phyloP scores from a whole-genome alignment of 108 stramenopile genomes.

The Pseudonitzschia multistriata region DNA sequence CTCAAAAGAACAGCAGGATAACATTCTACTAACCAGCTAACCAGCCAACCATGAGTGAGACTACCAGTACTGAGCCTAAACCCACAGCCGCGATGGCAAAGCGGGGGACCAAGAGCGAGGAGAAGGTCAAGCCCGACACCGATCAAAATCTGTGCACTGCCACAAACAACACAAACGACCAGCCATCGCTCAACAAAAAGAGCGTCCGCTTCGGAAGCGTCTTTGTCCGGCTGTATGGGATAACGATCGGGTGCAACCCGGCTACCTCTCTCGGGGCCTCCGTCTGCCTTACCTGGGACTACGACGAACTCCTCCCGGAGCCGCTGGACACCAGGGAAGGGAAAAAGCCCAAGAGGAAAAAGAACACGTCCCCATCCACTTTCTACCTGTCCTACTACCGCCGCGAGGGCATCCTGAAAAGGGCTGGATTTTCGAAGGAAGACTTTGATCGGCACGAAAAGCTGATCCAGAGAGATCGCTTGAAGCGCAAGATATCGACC shows the following conservation, averaged over 20 bases:
- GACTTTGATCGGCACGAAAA: neutral
- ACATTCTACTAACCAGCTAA: too few relatives aligned
- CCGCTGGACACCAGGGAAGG: neutral
- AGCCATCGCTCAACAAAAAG: neutral
- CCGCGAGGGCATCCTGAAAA: neutral
- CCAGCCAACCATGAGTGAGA: too few relatives aligned
- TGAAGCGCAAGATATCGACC: neutral
- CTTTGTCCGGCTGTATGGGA: conserved; percentile 38
- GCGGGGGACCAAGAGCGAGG: too few relatives aligned
- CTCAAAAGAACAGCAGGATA: too few relatives aligned
- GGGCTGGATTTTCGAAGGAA: neutral
- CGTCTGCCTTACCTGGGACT: conserved; percentile 25
- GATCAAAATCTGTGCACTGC: too few relatives aligned
- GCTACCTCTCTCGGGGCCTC: conserved; percentile 22
- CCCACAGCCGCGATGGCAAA: too few relatives aligned
- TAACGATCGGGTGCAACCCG: conserved; percentile 27
- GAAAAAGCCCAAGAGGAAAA: neutral
- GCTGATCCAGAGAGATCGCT: neutral
- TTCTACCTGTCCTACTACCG: neutral
- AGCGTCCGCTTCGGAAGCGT: conserved; percentile 33
- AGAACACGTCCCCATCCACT: neutral
- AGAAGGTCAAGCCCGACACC: too few relatives aligned
- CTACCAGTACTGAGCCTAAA: too few relatives aligned
- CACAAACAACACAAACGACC: neutral
- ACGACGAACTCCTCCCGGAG: neutral